These are phyloP conservation scores for Cornus florida DNA, from an alignment of 148 eudicot species.

Conservation along the genomic window DNA sequence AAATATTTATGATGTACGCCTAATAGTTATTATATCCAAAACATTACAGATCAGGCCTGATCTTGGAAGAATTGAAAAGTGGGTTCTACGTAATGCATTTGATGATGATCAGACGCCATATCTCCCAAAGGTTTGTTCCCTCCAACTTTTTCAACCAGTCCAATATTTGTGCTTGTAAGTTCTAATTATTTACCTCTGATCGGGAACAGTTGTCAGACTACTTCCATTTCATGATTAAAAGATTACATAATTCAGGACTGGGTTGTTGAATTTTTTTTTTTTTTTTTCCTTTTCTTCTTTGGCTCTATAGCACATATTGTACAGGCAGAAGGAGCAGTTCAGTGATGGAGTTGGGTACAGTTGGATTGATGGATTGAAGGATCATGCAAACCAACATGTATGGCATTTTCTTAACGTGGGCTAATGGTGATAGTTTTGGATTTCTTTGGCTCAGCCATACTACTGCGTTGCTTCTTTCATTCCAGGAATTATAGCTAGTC, in stretches of 20 bases:
- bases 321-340: slow-evolving; percentile 98
- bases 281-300: background rate
- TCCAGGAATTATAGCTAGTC: background rate
- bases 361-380: slow-evolving; percentile 97
- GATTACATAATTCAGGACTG: background rate
- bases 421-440: background rate
- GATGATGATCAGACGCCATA: slow-evolving; percentile 82
- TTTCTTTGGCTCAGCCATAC: background rate
- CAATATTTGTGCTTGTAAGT: slow-evolving; percentile 1
- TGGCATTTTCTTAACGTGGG: slow-evolving; percentile 4
- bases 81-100: slow-evolving; percentile 91
- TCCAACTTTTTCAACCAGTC: background rate
- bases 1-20: background rate
- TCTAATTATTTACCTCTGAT: background rate
- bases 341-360: slow-evolving; percentile 99
- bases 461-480: background rate
- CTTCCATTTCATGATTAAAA: background rate
- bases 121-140: slow-evolving; percentile 71
- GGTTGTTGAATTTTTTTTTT: background rate
- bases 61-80: slow-evolving; percentile 88
- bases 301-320: slow-evolving; percentile 69
- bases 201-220: background rate
- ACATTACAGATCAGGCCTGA: slow-evolving; percentile 67
- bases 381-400: slow-evolving; percentile 82
- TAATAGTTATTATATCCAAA: background rate